A percentile compares a stretch with the other conserved stretches of the same genome.
phyloP scores from a whole-genome alignment of 2,329 filamentous ascomycete species.

The Triangularia setosa region DNA sequence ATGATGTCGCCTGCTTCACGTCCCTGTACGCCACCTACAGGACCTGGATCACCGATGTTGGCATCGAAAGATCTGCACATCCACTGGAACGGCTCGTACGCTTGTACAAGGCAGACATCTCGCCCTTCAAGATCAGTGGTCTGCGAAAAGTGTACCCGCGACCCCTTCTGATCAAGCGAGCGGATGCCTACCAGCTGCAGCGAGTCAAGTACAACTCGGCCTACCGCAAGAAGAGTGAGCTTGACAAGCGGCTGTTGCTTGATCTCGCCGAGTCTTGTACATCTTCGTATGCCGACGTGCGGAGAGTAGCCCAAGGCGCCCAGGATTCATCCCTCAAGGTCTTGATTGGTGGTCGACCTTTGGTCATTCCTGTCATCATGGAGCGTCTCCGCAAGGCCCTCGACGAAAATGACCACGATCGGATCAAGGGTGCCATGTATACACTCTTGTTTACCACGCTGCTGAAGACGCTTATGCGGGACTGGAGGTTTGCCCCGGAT shows the following conservation, averaged over 20 bases:
- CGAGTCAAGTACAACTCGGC: conserved; percentile 91
- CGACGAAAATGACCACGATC: conserved; percentile 74
- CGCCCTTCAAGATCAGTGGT: conserved; percentile 91
- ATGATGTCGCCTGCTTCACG: conserved; percentile 94
- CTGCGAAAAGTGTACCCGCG: conserved; percentile 89
- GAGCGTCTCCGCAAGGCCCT: conserved; percentile 74
- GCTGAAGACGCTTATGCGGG: conserved; percentile 78
- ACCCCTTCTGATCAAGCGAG: conserved; percentile 84
- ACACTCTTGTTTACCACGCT: conserved; percentile 85
- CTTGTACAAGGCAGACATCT: conserved; percentile 79
- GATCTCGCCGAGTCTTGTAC: conserved; percentile 88
- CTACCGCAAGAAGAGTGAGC: conserved; percentile 79
- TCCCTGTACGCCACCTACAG: conserved; percentile 87
- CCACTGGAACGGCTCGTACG: conserved; percentile 83
- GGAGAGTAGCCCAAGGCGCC: conserved; percentile 86
- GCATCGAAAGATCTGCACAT: conserved; percentile 91
- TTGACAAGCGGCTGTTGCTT: conserved; percentile 79
- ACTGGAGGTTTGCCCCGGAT: conserved; percentile 94
- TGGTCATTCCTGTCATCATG: conserved; percentile 87
- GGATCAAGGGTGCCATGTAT: conserved; percentile 93
- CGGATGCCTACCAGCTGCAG: conserved; percentile 91
- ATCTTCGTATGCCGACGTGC: conserved; percentile 90
- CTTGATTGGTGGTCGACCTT: conserved; percentile 77
- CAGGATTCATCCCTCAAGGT: conserved; percentile 92
- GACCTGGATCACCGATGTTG: conserved; percentile 96